Conservation (phyloP, 176 grass and related monocot species). For the Alloteropsis semialata region DNA sequence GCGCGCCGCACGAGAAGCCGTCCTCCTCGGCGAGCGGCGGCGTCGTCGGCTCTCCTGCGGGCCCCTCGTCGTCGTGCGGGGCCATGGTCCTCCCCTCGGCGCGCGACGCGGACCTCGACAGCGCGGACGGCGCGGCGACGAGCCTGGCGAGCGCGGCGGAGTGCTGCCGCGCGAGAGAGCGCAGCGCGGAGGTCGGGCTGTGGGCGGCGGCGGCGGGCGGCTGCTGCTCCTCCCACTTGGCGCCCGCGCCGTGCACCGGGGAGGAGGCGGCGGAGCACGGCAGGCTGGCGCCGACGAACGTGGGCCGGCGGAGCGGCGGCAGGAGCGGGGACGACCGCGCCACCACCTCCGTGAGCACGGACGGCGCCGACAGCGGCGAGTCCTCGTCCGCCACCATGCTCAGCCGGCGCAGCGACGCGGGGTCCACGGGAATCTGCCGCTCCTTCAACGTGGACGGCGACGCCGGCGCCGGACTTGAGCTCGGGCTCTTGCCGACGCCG, state of each 20-base stretch:
- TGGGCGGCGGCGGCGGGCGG: not conserved
- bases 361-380: constrained; percentile 52
- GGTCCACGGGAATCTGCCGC: constrained; percentile 73
- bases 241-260: constrained; percentile 13
- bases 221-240: constrained; percentile 28
- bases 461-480: not conserved
- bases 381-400: constrained; percentile 57
- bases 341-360: constrained; percentile 57
- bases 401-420: constrained; percentile 56
- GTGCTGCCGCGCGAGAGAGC: constrained; percentile 53
- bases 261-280: constrained; percentile 58
- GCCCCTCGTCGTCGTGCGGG: constrained; percentile 41
- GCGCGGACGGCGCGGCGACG: not conserved
- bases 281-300: constrained; percentile 65
- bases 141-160: constrained; percentile 51
- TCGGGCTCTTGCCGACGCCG: not conserved
- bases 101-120: constrained; percentile 55
- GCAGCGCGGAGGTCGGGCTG: constrained; percentile 13
- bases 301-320: constrained; percentile 48
- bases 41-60: not conserved
- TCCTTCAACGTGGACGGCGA: constrained; percentile 54
- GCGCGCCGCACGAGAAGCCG: constrained; percentile 51
- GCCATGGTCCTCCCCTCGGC: constrained; percentile 56
- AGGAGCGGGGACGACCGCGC: constrained; percentile 44
- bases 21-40: not conserved